A percentile compares a stretch with the other conserved stretches of the same genome.
Evolutionary conservation across 176 grass and related monocot genomes (phyloP).

Genomic region (Aegilops speltoides): DNA sequence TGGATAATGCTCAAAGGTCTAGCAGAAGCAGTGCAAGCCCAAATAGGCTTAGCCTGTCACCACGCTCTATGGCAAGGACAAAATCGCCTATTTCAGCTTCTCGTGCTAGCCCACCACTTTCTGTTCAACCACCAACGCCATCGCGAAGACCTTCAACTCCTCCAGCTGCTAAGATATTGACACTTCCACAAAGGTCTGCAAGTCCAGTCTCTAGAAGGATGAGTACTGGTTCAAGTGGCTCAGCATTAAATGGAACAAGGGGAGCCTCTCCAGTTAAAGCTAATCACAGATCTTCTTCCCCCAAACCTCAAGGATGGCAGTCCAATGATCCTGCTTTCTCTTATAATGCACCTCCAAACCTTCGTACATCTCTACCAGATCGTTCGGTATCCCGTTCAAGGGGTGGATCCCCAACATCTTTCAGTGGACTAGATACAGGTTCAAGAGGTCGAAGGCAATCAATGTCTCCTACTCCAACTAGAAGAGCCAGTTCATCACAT

Average conservation of each 20-base stretch:
- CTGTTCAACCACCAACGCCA: conserved; percentile 40
- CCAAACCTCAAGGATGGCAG: conserved; percentile 70
- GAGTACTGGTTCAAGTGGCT: conserved; percentile 60
- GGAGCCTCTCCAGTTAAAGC: conserved; percentile 69
- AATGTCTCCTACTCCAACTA: conserved; percentile 79
- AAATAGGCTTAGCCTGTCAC: conserved; percentile 72
- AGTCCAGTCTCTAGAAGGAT: conserved; percentile 73
- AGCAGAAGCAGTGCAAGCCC: conserved; percentile 87
- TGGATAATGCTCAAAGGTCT: conserved; percentile 62
- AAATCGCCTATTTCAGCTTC: conserved; percentile 71
- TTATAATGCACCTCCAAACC: conserved; percentile 72
- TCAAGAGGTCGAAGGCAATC: conserved; percentile 78
- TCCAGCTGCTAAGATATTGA: conserved; percentile 55
- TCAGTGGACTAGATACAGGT: conserved; percentile 44
- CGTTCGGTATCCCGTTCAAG: conserved; percentile 56
- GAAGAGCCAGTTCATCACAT: conserved; percentile 76
- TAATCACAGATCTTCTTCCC: conserved; percentile 66
- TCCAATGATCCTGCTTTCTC: conserved; percentile 71
- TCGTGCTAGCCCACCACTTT: conserved; percentile 61
- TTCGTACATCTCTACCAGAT: conserved; percentile 79
- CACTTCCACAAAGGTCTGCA: conserved; percentile 64
- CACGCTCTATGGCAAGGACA: conserved; percentile 54
- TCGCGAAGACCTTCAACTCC: conserved; percentile 61
- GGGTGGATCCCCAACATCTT: conserved; percentile 66
- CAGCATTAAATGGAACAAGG: conserved; percentile 42